Evolutionary conservation across 495 filamentous ascomycete species (phyloP), one percentile per base, ranked within the genome.

Genomic region (Trichoderma asperelloides): DNA sequence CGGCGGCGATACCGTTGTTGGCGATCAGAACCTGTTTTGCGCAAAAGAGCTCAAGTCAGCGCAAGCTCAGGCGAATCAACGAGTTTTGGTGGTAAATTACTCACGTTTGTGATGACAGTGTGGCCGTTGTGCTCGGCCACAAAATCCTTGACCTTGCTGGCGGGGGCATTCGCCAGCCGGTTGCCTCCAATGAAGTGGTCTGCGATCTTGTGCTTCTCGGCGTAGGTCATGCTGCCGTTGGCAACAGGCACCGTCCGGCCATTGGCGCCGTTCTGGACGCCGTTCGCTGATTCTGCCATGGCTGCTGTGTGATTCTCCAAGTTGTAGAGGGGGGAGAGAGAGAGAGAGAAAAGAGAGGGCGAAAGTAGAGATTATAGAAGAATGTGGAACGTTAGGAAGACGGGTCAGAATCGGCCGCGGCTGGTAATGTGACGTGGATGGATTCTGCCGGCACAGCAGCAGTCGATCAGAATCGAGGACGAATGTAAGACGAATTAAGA

Each of bases 1-100:
- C 95, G 69, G 95, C 95, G 18, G 95, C 95, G 78, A 99, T 99
- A 86, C 95, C 95, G 81, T 99, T 99, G 82, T 99, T 99, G 76
- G 95, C 95, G 77, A 99, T 99, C 68, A 99, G 86, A 28, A 99
- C 92, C 95, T 98, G 74, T 23, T 65, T 15, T 1, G n/a, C n/a
- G n/a, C n/a, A n/a, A 30, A 62, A 21, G 4, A 21, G 15, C 62
- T 3, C 1, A 63, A 30, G 65, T 69, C 62, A 69, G 73, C 16
- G 57, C 64, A 23, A 57, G 51, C 23, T 13, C 13, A 12, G 7
- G 2, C n/a, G 1, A 37, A 3, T 15, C 16, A 55, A 55, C 6
- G 15, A 55, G 0, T 2, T n/a, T n/a, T 28, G n/a, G 15, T 30
- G 68, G 15, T 1, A 60, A 65, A 74, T 45, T 15, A 21, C 91